These are phyloP conservation scores for Trifolium pratense DNA, from an alignment of 306 rosid species.

Conservation along the genomic window DNA sequence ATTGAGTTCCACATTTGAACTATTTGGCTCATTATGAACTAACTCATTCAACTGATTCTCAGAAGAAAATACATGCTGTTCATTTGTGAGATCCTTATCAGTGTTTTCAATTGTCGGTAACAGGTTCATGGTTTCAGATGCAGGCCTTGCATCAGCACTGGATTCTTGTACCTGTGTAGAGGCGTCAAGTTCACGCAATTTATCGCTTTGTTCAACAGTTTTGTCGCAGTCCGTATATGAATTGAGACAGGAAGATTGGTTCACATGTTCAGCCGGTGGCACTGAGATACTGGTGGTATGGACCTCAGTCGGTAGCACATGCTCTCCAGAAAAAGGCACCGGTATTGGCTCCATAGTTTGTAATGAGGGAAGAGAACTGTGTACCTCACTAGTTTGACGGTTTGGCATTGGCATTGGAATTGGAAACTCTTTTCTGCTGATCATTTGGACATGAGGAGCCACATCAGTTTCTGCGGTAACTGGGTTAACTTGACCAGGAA, in stretches of 20 bases:
- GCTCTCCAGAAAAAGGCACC: conserved; percentile 36
- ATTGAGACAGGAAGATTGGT: conserved; percentile 29
- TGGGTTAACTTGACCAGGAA: conserved; percentile 52
- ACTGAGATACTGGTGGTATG: background rate
- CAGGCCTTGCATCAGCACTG: conserved; percentile 34
- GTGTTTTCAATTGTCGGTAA: conserved; percentile 37
- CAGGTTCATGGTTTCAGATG: conserved; percentile 41
- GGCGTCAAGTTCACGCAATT: conserved; percentile 36
- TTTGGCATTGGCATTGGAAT: conserved; percentile 47
- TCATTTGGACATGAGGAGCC: conserved; percentile 60
- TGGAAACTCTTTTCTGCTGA: conserved; percentile 53
- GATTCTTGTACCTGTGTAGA: conserved; percentile 46
- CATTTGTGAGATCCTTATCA: conserved; percentile 38
- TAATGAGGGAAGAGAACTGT: conserved; percentile 41
- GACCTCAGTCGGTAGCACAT: conserved; percentile 27
- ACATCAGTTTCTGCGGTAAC: conserved; percentile 59
- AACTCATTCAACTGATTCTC: conserved; percentile 42
- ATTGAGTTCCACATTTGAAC: conserved; percentile 46
- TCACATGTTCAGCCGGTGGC: conserved; percentile 40
- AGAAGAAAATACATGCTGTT: conserved; percentile 34
- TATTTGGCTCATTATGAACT: conserved; percentile 41
- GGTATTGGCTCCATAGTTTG: conserved; percentile 42
- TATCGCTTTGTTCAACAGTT: conserved; percentile 41
- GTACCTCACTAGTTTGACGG: conserved; percentile 35
- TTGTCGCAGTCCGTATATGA: conserved; percentile 19